Percentiles rank a stretch among this genome's conserved stretches.
Conservation (phyloP, 768 basidiomycete genomes). For the Russula foetens region DNA sequence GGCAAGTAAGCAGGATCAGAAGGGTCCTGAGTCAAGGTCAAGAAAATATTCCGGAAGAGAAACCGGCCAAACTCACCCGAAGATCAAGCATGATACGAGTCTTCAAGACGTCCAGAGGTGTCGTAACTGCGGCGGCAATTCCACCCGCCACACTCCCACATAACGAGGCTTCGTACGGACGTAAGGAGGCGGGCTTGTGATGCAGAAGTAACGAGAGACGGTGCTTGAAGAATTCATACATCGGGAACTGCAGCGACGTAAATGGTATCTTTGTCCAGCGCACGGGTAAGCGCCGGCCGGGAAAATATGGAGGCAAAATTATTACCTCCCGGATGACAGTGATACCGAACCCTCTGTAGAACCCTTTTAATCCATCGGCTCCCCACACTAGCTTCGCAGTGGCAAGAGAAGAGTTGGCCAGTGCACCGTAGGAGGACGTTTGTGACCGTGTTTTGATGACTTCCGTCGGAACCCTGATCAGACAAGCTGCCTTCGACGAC, state of each 20-base stretch:
- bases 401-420: constrained; percentile 49
- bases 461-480: constrained; percentile 92
- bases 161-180: constrained; percentile 68
- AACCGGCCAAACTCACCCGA: constrained; percentile 40
- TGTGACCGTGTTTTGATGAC: constrained; percentile 93
- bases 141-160: constrained; percentile 93
- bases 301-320: not conserved
- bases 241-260: constrained; percentile 90
- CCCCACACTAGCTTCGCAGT: constrained; percentile 48
- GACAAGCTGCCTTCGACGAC: constrained; percentile 62
- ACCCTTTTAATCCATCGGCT: constrained; percentile 63
- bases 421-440: constrained; percentile 62
- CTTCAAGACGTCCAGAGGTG: constrained; percentile 93
- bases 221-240: constrained; percentile 83
- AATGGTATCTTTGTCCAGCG: constrained; percentile 70
- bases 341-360: constrained; percentile 82
- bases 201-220: constrained; percentile 47
- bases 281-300: not conserved
- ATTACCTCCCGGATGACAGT: constrained; percentile 64
- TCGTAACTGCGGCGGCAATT: constrained; percentile 81
- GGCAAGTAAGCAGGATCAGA: constrained; percentile 45
- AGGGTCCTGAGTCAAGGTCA: constrained; percentile 35
- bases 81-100: constrained; percentile 95
- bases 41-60: not conserved
- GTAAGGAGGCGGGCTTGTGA: constrained; percentile 41